Base-by-base conservation (phyloP, 176 grass and related monocot species). In the Carex cristatella region DNA sequence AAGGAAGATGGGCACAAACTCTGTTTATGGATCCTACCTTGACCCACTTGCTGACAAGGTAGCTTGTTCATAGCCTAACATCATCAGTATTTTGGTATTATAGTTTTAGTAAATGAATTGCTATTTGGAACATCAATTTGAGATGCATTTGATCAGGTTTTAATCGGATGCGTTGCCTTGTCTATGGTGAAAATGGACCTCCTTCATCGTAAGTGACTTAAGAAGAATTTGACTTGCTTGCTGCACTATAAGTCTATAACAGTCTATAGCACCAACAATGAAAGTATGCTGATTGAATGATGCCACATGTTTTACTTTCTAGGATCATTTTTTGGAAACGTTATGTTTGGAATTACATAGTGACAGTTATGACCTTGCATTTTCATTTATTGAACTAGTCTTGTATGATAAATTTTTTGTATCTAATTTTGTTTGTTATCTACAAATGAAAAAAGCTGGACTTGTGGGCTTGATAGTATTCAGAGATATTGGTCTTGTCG, bases 21-120 rank as follows among this genome's bases (percentile, higher is more conserved):
- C 95, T 79, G 93, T 98, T 35, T 65, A 93, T 83, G 95, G 95
- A 75, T 98, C 95, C 63, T 98, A 98, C 84, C 88, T 98, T 83
- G 95, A 98, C 65, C 95, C 95, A 4, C 84, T 98, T 61, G 95
- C 95, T 86, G 95, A 98, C 77, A 93, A 98, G 95, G 93, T 98
- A 84, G 59, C 30, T 86, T 16, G 3, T 79, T 37, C 61, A 65
- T 88, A 40, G 38, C 55, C 40, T 67, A 49, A 18, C 14, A 77
- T 31, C 23, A 23, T 56, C 23, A 46, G 18, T 53, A 49, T 83
- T 51, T 48, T 82, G 38, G 16, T 81, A 46, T 83, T 83, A 44
- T 65, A 65, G 23, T 51, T 81, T 65, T 9, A 83, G 37, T 53
- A 67, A 65, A 23, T 83, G 3, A 83, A 66, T 83, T 83, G 73